These are phyloP conservation scores for Paraurostyla sp. DNA, from an alignment of 73 alveolate genomes.

Conservation along the genomic window DNA sequence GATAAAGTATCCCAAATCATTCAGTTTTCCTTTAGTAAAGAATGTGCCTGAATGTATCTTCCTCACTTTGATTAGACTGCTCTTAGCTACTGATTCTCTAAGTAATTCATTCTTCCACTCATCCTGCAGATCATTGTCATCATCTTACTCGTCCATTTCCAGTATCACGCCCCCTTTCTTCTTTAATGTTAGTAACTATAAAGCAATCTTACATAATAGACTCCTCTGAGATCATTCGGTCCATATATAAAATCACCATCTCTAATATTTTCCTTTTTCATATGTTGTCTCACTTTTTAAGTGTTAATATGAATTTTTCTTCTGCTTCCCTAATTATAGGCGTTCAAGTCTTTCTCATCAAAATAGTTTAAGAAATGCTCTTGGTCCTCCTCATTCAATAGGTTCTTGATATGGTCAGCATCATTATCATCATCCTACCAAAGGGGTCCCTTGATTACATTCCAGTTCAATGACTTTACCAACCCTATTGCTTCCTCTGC, in stretches of 20 bases:
- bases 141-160: constrained; percentile 57
- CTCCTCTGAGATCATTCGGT: constrained; percentile 72
- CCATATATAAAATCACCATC: constrained; percentile 84
- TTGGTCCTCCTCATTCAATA: background rate
- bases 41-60: constrained; percentile 74
- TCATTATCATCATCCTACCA: background rate
- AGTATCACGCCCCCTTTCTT: constrained; percentile 72
- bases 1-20: constrained; percentile 77
- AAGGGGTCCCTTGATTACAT: constrained; percentile 70
- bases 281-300: constrained; percentile 38
- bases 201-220: constrained; percentile 52
- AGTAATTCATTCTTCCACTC: constrained; percentile 84
- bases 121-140: constrained; percentile 73
- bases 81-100: constrained; percentile 82
- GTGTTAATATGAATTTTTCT: too few relatives aligned
- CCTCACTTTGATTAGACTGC: constrained; percentile 81
- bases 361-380: too few relatives aligned
- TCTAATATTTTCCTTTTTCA: constrained; percentile 58
- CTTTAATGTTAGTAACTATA: background rate
- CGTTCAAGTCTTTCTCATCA: constrained; percentile 42
- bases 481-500: constrained; percentile 97
- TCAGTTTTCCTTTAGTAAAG: constrained; percentile 87
- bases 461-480: constrained; percentile 87
- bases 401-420: too few relatives aligned
- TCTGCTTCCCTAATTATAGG: too few relatives aligned